Evolutionary conservation across 2,329 filamentous ascomycete species (phyloP).

Genomic region (Paramyrothecium roridum): DNA sequence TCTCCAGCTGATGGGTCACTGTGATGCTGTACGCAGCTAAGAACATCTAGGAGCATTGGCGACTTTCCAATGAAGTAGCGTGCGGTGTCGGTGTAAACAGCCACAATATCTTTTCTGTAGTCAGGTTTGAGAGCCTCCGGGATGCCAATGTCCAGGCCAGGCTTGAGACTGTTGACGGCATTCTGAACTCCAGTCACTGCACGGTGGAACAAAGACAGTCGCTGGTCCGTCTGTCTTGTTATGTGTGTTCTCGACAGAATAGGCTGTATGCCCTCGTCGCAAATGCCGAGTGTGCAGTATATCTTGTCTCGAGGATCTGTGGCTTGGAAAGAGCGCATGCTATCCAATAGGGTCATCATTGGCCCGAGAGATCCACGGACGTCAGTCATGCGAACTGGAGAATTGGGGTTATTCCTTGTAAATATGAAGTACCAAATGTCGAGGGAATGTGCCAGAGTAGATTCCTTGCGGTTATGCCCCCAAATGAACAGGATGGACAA

Average conservation of each 20-base stretch:
- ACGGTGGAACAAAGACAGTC: slow-evolving; percentile 2
- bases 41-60: slow-evolving; percentile 7
- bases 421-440: not conserved
- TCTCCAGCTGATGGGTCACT: slow-evolving; percentile 6
- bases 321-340: not conserved
- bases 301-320: slow-evolving; percentile 2
- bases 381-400: not conserved
- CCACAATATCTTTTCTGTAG: slow-evolving; percentile 6
- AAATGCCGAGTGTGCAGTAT: not conserved
- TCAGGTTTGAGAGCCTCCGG: slow-evolving; percentile 8
- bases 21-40: slow-evolving; percentile 9
- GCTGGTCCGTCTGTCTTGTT: not conserved
- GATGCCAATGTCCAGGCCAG: slow-evolving; percentile 5
- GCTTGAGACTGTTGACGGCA: slow-evolving; percentile 4
- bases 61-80: slow-evolving; percentile 10
- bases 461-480: not conserved
- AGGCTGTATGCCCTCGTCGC: not conserved
- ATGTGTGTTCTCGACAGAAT: not conserved
- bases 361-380: not conserved
- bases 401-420: not conserved
- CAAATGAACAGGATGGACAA: not conserved
- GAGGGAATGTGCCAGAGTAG: not conserved
- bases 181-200: slow-evolving; percentile 7
- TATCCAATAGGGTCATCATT: not conserved
- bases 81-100: slow-evolving; percentile 10